These are phyloP conservation scores for Aurinia saxatilis DNA, from an alignment of 345 rosid genomes.

Conservation along the genomic window DNA sequence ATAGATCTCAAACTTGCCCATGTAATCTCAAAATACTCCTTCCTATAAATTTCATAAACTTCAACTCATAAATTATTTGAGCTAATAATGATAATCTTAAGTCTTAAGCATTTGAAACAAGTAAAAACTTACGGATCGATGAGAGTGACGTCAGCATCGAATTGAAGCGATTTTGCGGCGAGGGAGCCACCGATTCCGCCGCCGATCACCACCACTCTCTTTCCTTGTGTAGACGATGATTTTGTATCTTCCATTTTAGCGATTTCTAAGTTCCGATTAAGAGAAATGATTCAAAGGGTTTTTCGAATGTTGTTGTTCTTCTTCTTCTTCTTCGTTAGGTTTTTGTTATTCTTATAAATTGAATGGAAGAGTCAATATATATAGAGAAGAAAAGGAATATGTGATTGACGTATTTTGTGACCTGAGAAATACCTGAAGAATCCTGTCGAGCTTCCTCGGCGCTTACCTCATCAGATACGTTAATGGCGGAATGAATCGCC, in stretches of 20 bases:
- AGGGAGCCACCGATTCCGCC: slow-evolving; percentile 63
- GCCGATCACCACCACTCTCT: slow-evolving; percentile 51
- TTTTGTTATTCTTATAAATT: slow-evolving; percentile 8
- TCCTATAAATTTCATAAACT: slow-evolving; percentile 42
- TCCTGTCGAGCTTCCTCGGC: slow-evolving; percentile 1
- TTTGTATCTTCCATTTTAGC: slow-evolving; percentile 2
- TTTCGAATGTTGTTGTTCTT: neutral
- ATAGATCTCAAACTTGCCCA: slow-evolving; percentile 77
- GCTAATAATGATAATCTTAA: neutral
- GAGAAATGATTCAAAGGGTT: neutral
- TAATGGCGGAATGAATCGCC: slow-evolving; percentile 14
- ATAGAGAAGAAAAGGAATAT: slow-evolving; percentile 20
- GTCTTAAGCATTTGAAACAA: neutral
- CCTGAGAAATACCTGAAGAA: slow-evolving; percentile 13
- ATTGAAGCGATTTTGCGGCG: slow-evolving; percentile 48
- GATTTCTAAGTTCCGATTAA: neutral
- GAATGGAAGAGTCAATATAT: neutral
- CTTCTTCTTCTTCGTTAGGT: slow-evolving; percentile 5
- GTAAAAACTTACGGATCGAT: slow-evolving; percentile 47
- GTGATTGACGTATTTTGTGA: slow-evolving; percentile 28
- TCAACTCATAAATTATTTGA: too few species aligned
- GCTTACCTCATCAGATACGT: slow-evolving; percentile 19
- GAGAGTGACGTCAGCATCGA: slow-evolving; percentile 51
- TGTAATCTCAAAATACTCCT: slow-evolving; percentile 85
- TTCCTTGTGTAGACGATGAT: slow-evolving; percentile 14